A percentile compares a stretch with the other conserved stretches of the same genome.
phyloP scores from a whole-genome alignment of 2,329 filamentous ascomycete genomes.

The Juglanconis oblonga region DNA sequence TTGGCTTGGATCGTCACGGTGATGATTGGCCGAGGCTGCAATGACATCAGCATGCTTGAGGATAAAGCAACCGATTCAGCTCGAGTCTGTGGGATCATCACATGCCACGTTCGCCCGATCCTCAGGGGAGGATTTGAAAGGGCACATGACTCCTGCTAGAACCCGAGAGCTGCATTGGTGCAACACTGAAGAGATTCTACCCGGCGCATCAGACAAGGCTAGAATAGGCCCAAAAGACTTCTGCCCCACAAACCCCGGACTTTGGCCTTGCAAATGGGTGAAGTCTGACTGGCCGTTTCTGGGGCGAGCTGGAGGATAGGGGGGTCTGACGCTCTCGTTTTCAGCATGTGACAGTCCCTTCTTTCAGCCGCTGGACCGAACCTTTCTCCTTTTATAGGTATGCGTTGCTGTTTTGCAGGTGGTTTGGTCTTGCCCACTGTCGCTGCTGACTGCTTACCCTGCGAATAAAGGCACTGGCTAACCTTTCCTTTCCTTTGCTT shows the following conservation, averaged over 20 bases:
- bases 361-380: neutral
- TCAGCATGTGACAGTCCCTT: conserved; percentile 4
- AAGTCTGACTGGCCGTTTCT: neutral
- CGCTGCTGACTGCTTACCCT: neutral
- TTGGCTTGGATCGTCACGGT: neutral
- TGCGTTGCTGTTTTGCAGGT: neutral
- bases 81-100: conserved; percentile 3
- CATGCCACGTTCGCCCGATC: conserved; percentile 6
- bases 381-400: neutral
- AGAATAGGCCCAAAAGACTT: neutral
- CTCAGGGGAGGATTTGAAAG: neutral
- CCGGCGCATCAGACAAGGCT: neutral
- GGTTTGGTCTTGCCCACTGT: neutral
- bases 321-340: neutral
- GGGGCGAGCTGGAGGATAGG: neutral
- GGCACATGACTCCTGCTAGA: conserved; percentile 13
- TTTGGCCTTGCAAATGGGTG: neutral
- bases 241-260: neutral
- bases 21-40: conserved; percentile 9
- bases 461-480: neutral
- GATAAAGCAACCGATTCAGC: neutral
- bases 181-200: neutral
- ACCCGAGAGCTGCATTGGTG: conserved; percentile 2
- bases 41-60: conserved; percentile 14
- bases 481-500: neutral